Conservation (phyloP, 2,329 filamentous ascomycete genomes). For the Hysterium pulicare region DNA sequence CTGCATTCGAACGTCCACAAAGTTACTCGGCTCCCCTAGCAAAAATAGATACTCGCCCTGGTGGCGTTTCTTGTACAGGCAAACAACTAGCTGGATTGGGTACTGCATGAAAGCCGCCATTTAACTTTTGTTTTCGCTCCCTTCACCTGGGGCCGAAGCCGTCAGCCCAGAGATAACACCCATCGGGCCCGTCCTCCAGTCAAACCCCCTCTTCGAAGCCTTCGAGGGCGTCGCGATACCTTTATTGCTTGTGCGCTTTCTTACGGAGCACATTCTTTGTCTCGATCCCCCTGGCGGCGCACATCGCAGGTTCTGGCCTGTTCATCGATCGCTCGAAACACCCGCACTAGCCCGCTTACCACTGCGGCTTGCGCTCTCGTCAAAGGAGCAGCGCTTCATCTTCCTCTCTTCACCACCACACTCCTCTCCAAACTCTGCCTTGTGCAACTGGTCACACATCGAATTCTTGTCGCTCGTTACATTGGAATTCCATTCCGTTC, state of each 20-base stretch:
- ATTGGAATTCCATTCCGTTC: constrained; percentile 1
- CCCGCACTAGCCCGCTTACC: no score
- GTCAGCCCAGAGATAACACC: background rate
- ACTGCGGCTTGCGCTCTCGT: no score
- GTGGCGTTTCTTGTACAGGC: background rate
- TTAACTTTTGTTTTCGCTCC: constrained; percentile 1
- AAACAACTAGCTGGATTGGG: background rate
- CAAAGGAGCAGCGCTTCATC: constrained; percentile 3
- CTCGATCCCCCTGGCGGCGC: background rate
- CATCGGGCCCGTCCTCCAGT: background rate
- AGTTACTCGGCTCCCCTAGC: background rate
- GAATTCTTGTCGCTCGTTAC: constrained; percentile 13
- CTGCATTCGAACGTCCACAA: background rate
- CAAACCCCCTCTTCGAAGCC: background rate
- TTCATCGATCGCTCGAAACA: constrained; percentile 10
- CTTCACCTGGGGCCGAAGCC: background rate
- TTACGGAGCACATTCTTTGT: constrained; percentile 4
- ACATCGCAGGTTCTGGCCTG: constrained; percentile 8
- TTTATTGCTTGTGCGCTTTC: background rate
- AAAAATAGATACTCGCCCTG: constrained; percentile 1
- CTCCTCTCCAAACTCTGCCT: background rate
- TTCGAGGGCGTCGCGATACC: background rate
- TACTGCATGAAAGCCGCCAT: constrained; percentile 3
- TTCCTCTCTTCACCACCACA: constrained; percentile 1
- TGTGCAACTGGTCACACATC: constrained; percentile 8